These are phyloP conservation scores for Scedosporium apiospermum DNA, from an alignment of 2,329 filamentous ascomycete genomes.

Conservation along the genomic window DNA sequence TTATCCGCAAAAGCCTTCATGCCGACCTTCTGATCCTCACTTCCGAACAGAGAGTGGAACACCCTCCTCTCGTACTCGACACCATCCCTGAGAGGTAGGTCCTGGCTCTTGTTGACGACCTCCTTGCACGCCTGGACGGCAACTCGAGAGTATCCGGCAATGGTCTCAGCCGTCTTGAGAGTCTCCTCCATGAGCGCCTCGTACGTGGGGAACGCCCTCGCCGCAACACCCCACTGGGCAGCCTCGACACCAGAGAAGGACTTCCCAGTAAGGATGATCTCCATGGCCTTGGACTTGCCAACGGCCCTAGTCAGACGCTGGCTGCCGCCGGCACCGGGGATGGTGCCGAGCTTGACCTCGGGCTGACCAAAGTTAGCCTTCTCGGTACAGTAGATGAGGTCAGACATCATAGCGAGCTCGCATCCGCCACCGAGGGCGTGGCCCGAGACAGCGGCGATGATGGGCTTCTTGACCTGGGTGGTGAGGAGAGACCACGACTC, in stretches of 20 bases:
- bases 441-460: constrained; percentile 89
- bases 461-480: constrained; percentile 78
- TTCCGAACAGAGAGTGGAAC: constrained; percentile 90
- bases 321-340: constrained; percentile 85
- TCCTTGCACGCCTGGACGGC: constrained; percentile 87
- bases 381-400: constrained; percentile 83
- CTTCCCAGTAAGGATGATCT: constrained; percentile 78
- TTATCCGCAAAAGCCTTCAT: constrained; percentile 95
- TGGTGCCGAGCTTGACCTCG: constrained; percentile 89
- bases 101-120: constrained; percentile 98
- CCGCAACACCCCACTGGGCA: constrained; percentile 82
- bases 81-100: constrained; percentile 75
- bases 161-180: constrained; percentile 75
- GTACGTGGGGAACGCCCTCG: constrained; percentile 67
- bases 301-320: constrained; percentile 78
- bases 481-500: constrained; percentile 86
- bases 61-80: constrained; percentile 90
- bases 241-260: constrained; percentile 79
- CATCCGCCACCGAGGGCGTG: constrained; percentile 93
- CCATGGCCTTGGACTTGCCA: constrained; percentile 83
- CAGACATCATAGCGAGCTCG: constrained; percentile 95
- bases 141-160: constrained; percentile 79
- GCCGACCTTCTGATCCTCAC: constrained; percentile 93
- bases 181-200: constrained; percentile 76
- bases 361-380: constrained; percentile 90